Conservation (phyloP, 164 flowering plant genomes). For the Vitis rotundifolia region DNA sequence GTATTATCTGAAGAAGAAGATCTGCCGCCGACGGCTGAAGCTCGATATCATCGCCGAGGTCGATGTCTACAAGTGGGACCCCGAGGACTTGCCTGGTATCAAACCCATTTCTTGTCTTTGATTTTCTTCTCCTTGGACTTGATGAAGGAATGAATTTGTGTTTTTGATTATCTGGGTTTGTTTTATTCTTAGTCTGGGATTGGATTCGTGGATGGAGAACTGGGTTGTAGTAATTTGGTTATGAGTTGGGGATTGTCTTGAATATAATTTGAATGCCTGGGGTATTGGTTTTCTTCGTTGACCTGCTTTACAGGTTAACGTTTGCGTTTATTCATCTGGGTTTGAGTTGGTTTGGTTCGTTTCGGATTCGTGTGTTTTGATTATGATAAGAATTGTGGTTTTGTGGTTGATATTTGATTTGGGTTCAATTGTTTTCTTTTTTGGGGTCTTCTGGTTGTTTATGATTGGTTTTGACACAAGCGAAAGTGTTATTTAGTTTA, state of each 20-base stretch:
- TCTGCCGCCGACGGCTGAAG: conserved; percentile 35
- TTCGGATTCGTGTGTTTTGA: too few relatives aligned
- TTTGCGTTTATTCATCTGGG: background rate
- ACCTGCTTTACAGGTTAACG: conserved; percentile 20
- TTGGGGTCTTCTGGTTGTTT: too few relatives aligned
- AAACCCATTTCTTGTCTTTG: background rate
- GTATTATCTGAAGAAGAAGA: conserved; percentile 62
- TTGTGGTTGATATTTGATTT: too few relatives aligned
- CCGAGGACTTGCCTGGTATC: conserved; percentile 69
- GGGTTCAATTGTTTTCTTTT: too few relatives aligned
- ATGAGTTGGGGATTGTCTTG: too few relatives aligned
- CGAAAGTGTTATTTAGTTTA: too few relatives aligned
- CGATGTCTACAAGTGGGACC: conserved; percentile 71
- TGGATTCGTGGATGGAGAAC: too few relatives aligned
- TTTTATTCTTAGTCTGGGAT: background rate
- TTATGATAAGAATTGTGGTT: too few relatives aligned
- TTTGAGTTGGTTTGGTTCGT: too few relatives aligned
- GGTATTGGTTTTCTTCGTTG: background rate
- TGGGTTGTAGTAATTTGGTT: too few relatives aligned
- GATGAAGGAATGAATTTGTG: background rate
- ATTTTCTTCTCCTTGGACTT: background rate
- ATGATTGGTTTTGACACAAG: too few relatives aligned
- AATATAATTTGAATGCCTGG: too few relatives aligned
- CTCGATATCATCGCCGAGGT: conserved; percentile 46
- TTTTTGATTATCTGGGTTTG: background rate